Percentiles rank a stretch among this genome's conserved stretches.
phyloP scores from a whole-genome alignment of 2,329 filamentous ascomycete genomes.

The Onygenales sp. region DNA sequence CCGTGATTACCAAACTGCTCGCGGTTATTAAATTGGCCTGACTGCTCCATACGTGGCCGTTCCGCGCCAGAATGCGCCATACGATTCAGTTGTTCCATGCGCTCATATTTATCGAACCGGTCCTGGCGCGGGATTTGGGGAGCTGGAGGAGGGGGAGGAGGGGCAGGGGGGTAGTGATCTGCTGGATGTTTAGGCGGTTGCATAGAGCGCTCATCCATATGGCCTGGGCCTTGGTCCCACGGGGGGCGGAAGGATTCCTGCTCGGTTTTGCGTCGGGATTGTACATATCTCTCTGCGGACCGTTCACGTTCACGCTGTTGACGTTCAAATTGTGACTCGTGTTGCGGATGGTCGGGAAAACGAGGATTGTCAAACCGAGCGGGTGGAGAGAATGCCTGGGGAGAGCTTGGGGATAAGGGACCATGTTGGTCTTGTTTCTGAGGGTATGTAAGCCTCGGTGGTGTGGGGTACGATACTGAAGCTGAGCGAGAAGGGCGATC shows the following conservation, averaged over 20 bases:
- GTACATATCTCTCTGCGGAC: conserved; percentile 5
- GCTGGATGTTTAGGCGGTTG: background rate
- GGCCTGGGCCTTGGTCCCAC: background rate
- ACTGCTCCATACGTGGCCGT: background rate
- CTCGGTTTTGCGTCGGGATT: conserved; percentile 1
- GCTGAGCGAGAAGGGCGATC: background rate
- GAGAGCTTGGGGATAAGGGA: conserved; percentile 4
- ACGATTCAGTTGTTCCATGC: conserved; percentile 4
- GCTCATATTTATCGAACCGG: conserved; percentile 4
- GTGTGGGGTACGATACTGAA: background rate
- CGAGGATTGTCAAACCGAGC: background rate
- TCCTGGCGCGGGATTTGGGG: background rate
- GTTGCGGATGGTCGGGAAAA: conserved; percentile 3
- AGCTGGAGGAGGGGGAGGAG: background rate
- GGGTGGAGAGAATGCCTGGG: background rate
- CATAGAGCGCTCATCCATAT: background rate
- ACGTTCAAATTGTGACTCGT: conserved; percentile 5
- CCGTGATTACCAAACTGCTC: background rate
- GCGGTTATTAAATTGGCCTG: background rate
- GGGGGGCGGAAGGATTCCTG: background rate
- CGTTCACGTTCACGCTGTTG: conserved; percentile 7
- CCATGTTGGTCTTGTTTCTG: conserved; percentile 9
- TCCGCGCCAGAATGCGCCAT: background rate
- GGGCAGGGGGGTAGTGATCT: background rate
- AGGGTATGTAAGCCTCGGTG: conserved; percentile 12